These are phyloP conservation scores for Fusarium veterinarium DNA, from an alignment of 2,329 filamentous ascomycete genomes.

Conservation along the genomic window DNA sequence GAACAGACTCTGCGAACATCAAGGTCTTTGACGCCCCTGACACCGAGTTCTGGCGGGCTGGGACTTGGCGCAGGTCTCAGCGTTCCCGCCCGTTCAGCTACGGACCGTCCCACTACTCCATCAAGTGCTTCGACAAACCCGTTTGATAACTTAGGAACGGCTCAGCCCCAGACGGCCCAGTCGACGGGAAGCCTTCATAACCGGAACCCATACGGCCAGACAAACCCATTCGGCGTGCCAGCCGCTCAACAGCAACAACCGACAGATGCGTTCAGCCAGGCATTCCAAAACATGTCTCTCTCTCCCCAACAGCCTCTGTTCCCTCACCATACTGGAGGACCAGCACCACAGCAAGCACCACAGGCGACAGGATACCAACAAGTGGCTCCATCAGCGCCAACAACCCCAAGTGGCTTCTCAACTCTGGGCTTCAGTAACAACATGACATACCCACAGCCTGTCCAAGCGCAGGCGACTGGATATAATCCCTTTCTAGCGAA, in stretches of 20 bases:
- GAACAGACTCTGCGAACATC: constrained; percentile 61
- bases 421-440: constrained; percentile 55
- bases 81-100: constrained; percentile 45
- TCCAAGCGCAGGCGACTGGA: constrained; percentile 55
- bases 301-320: constrained; percentile 72
- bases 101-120: constrained; percentile 53
- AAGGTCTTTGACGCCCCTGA: constrained; percentile 66
- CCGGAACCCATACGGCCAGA: constrained; percentile 65
- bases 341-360: constrained; percentile 55
- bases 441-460: constrained; percentile 56
- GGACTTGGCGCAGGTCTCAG: constrained; percentile 50
- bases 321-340: constrained; percentile 78
- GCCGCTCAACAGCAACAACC: constrained; percentile 49
- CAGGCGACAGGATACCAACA: constrained; percentile 58
- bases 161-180: constrained; percentile 71
- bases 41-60: constrained; percentile 49
- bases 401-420: constrained; percentile 55
- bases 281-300: constrained; percentile 81
- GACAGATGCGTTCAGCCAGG: constrained; percentile 65
- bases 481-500: constrained; percentile 66
- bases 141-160: constrained; percentile 69
- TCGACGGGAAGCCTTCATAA: constrained; percentile 71
- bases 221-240: constrained; percentile 76
- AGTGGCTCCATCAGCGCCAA: constrained; percentile 56
- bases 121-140: constrained; percentile 71